Conservation (phyloP, 1,139 yeast genomes). For the Groenewaldozyma sp. region DNA sequence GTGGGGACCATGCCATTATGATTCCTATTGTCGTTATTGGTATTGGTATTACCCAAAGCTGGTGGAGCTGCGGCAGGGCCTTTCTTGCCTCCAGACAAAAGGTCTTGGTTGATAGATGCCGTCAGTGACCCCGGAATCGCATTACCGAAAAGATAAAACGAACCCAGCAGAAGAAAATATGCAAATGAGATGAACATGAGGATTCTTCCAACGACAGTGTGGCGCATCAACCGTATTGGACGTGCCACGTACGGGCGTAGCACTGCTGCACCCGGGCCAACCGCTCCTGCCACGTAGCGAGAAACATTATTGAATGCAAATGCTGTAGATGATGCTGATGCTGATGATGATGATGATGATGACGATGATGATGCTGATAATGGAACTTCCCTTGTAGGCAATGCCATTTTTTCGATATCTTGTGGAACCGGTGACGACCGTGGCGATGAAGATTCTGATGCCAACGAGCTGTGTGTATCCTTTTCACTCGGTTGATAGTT, state of each 20-base stretch:
- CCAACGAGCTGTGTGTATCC: too few species aligned
- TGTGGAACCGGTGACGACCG: too few species aligned
- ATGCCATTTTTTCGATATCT: not conserved
- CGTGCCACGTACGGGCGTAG: conserved; percentile 1
- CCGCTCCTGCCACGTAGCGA: not conserved
- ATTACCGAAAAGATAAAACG: conserved; percentile 13
- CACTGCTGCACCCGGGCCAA: not conserved
- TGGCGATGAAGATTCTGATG: too few species aligned
- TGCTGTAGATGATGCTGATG: not conserved
- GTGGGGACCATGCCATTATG: too few species aligned
- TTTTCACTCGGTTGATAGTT: too few species aligned
- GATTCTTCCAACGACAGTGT: conserved; percentile 13
- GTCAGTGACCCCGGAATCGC: not conserved
- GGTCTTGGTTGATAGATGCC: too few species aligned
- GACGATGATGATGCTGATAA: not conserved
- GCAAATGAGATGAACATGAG: conserved; percentile 15
- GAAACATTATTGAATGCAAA: too few species aligned
- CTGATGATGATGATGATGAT: conserved; percentile 1
- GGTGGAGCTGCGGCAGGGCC: not conserved
- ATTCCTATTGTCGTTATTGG: not conserved
- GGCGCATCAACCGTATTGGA: conserved; percentile 10
- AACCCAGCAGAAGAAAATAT: conserved; percentile 16
- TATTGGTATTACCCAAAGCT: too few species aligned
- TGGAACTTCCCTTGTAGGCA: not conserved
- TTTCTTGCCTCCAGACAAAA: not conserved